A percentile compares a stretch with the other conserved stretches of the same genome.
Conservation (phyloP, 2,329 filamentous ascomycete species). For the Exophiala sideris region DNA sequence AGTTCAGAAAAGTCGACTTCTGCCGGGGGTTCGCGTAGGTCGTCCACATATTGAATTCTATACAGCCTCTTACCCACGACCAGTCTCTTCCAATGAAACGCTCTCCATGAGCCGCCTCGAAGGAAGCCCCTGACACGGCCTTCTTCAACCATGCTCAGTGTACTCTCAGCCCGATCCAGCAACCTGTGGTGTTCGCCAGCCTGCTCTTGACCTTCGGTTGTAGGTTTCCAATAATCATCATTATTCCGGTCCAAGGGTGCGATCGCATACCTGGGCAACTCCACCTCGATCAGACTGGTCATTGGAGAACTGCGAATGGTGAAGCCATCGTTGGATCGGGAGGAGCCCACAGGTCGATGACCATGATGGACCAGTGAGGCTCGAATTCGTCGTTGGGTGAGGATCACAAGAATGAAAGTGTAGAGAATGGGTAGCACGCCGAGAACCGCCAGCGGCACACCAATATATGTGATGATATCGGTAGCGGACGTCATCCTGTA, state of each 20-base stretch:
- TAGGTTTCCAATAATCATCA: slow-evolving; percentile 58
- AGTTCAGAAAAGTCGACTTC: slow-evolving; percentile 58
- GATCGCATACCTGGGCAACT: slow-evolving; percentile 63
- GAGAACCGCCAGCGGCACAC: slow-evolving; percentile 57
- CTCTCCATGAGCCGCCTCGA: slow-evolving; percentile 62
- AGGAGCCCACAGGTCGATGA: slow-evolving; percentile 34
- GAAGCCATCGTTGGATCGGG: slow-evolving; percentile 40
- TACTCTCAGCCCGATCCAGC: slow-evolving; percentile 21
- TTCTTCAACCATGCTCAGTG: slow-evolving; percentile 25
- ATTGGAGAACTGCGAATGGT: slow-evolving; percentile 63
- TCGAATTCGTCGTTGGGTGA: slow-evolving; percentile 59
- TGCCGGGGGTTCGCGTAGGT: slow-evolving; percentile 46
- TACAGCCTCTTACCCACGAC: slow-evolving; percentile 61
- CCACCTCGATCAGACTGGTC: slow-evolving; percentile 64
- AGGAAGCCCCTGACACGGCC: slow-evolving; percentile 46
- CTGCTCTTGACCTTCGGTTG: slow-evolving; percentile 25
- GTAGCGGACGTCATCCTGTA: slow-evolving; percentile 34
- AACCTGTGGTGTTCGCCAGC: slow-evolving; percentile 32
- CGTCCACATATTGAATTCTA: slow-evolving; percentile 59
- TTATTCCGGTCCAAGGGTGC: slow-evolving; percentile 58
- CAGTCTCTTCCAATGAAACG: slow-evolving; percentile 64
- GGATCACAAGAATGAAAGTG: slow-evolving; percentile 59
- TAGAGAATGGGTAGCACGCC: slow-evolving; percentile 64
- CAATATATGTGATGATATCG: slow-evolving; percentile 56
- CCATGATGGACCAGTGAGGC: slow-evolving; percentile 56